phyloP scores from a whole-genome alignment of 768 basidiomycete genomes.

The Zangia roseola region DNA sequence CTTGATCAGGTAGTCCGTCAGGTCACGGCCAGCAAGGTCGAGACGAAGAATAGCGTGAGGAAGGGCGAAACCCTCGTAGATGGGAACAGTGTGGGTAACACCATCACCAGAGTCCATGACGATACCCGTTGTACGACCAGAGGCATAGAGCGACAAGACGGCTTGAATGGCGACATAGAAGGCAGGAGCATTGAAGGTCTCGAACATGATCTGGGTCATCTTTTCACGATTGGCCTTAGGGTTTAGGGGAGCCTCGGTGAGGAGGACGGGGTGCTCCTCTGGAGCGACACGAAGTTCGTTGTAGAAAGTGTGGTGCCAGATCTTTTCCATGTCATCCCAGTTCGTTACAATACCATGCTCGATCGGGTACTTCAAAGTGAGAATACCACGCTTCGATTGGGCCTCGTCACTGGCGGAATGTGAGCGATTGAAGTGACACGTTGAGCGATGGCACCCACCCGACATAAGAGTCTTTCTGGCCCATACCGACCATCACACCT shows the following conservation, averaged over 20 bases:
- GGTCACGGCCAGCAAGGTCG: slow-evolving; percentile 89
- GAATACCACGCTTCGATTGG: slow-evolving; percentile 92
- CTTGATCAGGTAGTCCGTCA: slow-evolving; percentile 84
- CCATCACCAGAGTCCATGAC: slow-evolving; percentile 96
- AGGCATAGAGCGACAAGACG: slow-evolving; percentile 81
- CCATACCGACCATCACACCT: slow-evolving; percentile 97
- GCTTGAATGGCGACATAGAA: slow-evolving; percentile 78
- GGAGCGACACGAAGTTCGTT: slow-evolving; percentile 78
- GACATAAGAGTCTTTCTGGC: slow-evolving; percentile 94
- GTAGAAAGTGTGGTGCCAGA: slow-evolving; percentile 97
- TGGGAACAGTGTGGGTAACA: slow-evolving; percentile 94
- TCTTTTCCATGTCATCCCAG: slow-evolving; percentile 99
- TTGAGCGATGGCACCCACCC: slow-evolving; percentile 48
- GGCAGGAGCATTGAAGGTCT: slow-evolving; percentile 73
- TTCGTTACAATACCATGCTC: slow-evolving; percentile 95
- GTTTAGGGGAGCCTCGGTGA: slow-evolving; percentile 73
- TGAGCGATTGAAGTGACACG: slow-evolving; percentile 16
- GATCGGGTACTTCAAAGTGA: slow-evolving; percentile 90
- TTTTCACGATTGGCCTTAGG: slow-evolving; percentile 73
- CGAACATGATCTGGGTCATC: slow-evolving; percentile 81
- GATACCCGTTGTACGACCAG: slow-evolving; percentile 92
- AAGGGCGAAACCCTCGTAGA: slow-evolving; percentile 92
- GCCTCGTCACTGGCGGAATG: slow-evolving; percentile 68
- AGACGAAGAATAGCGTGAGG: slow-evolving; percentile 93
- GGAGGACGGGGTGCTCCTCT: slow-evolving; percentile 71